Conservation (phyloP, 2,329 filamentous ascomycete genomes). For the Cladosporium halotolerans region DNA sequence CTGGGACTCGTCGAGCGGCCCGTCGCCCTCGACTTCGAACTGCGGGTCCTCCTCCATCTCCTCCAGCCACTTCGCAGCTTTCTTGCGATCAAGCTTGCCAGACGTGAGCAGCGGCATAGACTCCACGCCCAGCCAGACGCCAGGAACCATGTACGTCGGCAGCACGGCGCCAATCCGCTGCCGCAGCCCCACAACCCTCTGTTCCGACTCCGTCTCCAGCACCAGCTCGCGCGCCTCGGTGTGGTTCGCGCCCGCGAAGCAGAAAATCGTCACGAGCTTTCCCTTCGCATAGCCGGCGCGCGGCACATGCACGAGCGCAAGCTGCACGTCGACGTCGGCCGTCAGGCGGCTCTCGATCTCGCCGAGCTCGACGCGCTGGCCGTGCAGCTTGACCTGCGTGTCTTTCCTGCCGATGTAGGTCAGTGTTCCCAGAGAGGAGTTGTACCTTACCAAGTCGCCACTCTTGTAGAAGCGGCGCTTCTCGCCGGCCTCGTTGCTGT, state of each 20-base stretch:
- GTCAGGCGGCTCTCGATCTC: constrained; percentile 42
- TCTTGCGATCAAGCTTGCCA: constrained; percentile 12
- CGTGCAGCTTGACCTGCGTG: constrained; percentile 19
- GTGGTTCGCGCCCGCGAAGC: constrained; percentile 2
- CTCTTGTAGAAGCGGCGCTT: constrained; percentile 17
- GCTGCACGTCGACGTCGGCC: constrained; percentile 55
- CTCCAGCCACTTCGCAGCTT: constrained; percentile 8
- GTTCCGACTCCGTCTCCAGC: constrained; percentile 23
- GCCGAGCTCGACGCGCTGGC: constrained; percentile 19
- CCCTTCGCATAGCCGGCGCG: constrained; percentile 66
- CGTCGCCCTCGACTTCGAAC: background rate
- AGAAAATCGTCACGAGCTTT: constrained; percentile 65
- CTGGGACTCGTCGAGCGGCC: background rate
- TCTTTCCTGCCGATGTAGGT: constrained; percentile 19
- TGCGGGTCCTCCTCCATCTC: constrained; percentile 5
- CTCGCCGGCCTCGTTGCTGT: constrained; percentile 1
- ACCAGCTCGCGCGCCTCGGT: constrained; percentile 3
- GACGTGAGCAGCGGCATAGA: constrained; percentile 8
- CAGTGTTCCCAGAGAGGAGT: constrained; percentile 17
- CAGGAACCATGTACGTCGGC: constrained; percentile 13
- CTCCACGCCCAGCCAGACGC: constrained; percentile 9
- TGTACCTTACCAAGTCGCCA: constrained; percentile 22
- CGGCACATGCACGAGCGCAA: constrained; percentile 70
- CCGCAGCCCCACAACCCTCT: constrained; percentile 7
- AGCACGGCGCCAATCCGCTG: constrained; percentile 6